These are phyloP conservation scores for Laetiporus sulphureus DNA, from an alignment of 1,284 basidiomycete genomes.

Conservation along the genomic window DNA sequence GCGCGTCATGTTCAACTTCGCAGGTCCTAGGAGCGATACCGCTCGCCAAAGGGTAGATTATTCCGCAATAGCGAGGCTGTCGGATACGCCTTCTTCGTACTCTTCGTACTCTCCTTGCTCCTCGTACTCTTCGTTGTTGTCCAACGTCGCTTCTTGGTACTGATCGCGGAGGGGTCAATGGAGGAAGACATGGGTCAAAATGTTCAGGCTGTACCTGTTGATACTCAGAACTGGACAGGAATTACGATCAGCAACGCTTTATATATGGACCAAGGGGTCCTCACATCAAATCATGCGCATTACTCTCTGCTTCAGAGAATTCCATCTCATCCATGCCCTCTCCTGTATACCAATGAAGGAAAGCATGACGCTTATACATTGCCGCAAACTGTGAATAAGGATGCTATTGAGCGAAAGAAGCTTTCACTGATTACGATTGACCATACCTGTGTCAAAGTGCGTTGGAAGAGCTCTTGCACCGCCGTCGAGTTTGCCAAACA, in stretches of 20 bases:
- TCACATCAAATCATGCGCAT: constrained; percentile 75
- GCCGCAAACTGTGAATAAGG: constrained; percentile 49
- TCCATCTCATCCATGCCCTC: constrained; percentile 94
- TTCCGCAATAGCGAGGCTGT: too few relatives aligned
- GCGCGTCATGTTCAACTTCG: too few relatives aligned
- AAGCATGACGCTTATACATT: constrained; percentile 83
- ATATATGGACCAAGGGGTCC: constrained; percentile 21
- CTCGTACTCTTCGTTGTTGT: constrained; percentile 30
- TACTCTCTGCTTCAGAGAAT: constrained; percentile 87
- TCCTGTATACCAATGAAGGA: constrained; percentile 88
- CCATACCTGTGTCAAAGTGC: constrained; percentile 59
- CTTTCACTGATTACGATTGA: too few relatives aligned
- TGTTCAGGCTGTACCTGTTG: constrained; percentile 44
- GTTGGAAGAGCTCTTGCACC: constrained; percentile 87
- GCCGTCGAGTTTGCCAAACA: constrained; percentile 83
- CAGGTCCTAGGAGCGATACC: too few relatives aligned
- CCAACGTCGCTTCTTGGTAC: constrained; percentile 59
- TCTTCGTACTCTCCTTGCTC: constrained; percentile 26
- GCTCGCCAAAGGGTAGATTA: too few relatives aligned
- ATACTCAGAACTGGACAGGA: constrained; percentile 59
- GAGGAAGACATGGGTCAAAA: constrained; percentile 1
- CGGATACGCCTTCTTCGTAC: constrained; percentile 23
- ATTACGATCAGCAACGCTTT: constrained; percentile 8
- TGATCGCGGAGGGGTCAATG: constrained; percentile 20
- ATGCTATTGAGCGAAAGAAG: neutral